phyloP scores from a whole-genome alignment of 2,329 filamentous ascomycete species.

The Plectosphaerella plurivora region DNA sequence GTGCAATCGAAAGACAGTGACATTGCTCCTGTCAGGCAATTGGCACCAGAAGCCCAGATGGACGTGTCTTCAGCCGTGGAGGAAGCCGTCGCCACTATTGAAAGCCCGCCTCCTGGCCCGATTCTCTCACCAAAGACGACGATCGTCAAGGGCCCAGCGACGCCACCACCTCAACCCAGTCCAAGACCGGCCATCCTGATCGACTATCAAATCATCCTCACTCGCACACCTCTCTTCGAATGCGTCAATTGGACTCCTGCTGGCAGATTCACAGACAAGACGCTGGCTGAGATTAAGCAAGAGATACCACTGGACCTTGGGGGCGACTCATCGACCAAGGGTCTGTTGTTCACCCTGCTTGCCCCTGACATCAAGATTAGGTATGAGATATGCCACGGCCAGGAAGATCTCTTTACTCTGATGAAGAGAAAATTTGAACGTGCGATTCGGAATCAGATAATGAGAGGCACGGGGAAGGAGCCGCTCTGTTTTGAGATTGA shows the following conservation, averaged over 20 bases:
- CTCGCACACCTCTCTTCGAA: neutral
- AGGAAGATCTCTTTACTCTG: neutral
- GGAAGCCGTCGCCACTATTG: too few relatives aligned
- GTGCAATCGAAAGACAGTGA: too few relatives aligned
- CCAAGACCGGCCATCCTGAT: neutral
- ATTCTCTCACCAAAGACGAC: too few relatives aligned
- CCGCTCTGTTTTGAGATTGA: neutral
- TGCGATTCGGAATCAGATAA: neutral
- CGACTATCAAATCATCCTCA: neutral
- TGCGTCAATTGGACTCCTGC: neutral
- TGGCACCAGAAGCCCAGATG: too few relatives aligned
- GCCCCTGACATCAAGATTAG: neutral
- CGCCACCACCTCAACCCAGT: neutral
- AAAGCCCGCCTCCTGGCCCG: too few relatives aligned
- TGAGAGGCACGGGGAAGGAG: neutral
- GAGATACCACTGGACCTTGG: neutral
- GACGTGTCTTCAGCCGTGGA: too few relatives aligned
- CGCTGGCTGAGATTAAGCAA: neutral
- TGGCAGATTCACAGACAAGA: neutral
- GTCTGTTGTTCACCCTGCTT: neutral
- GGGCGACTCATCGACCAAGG: neutral
- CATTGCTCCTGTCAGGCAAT: too few relatives aligned
- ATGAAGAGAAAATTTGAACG: neutral
- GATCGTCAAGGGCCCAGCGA: too few relatives aligned
- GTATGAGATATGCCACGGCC: neutral